Evolutionary conservation across 2,329 filamentous ascomycete genomes (phyloP), one percentile per base, ranked within the genome.

Genomic region (Pestalotiopsis sp.): DNA sequence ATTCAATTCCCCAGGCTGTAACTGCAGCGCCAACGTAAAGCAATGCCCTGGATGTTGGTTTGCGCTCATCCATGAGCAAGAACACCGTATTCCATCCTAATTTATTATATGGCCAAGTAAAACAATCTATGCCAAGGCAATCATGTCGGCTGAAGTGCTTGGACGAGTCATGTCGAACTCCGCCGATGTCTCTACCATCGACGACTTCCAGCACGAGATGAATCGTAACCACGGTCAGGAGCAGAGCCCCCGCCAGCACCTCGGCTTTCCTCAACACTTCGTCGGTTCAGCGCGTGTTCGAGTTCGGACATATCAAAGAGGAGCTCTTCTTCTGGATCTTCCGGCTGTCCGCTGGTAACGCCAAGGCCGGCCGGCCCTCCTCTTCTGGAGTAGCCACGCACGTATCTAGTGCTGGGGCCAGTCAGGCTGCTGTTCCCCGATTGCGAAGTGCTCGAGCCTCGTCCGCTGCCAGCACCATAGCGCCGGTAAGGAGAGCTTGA

Each of bases 271-370:
- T 91, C 89, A 7, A 90, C 77, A 72, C 87, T 91, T 70, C 87
- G 84, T 70, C 88, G 82, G 59, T 85, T 85, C 67, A 85, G 84
- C 20, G 78, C 76, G 14, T 86, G 83, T 72, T 90, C 89, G 76
- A 93, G 87, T 77, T 93, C 91, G 45, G 90, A 92, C 84, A 93
- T 89, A 71, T 91, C 90, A 78, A 93, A 93, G 11, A 93, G 83
- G 11, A 93, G 78, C 74, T 93, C 91, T 67, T 92, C 91, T 69
- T 92, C 90, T 27, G 83, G 79, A 5, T 87, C 87, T 65, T 81
- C 80, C 59, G 88, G 84, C 9, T 81, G 79, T 0, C 77, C 76
- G 7, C 83, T 81, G 0, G 81, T 79, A 61, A 83, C 82, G 67
- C 83, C 86, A 67, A 84, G 81, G 65, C 84, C 75, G 17, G 75